Evolutionary conservation across 768 basidiomycete genomes (phyloP), one percentile per base, ranked within the genome.

Genomic region (Holtermannia corniformis): DNA sequence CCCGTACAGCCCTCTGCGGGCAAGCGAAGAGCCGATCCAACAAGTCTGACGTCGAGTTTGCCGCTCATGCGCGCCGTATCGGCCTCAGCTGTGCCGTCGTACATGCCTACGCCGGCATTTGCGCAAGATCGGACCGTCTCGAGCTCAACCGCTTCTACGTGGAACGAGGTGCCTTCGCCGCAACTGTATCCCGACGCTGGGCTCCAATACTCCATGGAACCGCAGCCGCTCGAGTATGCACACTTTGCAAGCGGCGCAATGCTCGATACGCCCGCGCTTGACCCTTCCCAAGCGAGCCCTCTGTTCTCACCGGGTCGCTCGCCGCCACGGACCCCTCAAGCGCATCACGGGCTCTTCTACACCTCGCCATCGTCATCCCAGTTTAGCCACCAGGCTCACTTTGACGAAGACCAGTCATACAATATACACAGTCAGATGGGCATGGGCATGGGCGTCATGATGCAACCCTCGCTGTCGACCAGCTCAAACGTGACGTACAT

Each of bases 301-400:
- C 55, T 25, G 13, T 21, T 58, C 11, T 58, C 60, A 2, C 48
- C 47, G 11, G 57, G 50, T 12, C 57, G 54, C 23, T 62, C 60
- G n/a, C 60, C 60, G 11, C 58, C 55, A 44, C 48, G 51, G n/a
- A 61, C 60, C 5, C 60, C 60, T 50, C 50, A 56, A 41, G 50
- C 55, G 40, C 42, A 49, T 13, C 50, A 47, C 13, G 50, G 58
- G 22, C 41, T 54, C 1, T 58, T 56, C 50, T 58, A 54, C 46
- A 54, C 54, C 3, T 62, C 60, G 2, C 60, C 60, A n/a, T 49
- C 54, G 16, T 44, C 52, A 7, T 54, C 55, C 37, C 54, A 58
- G 40, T 62, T 62, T 37, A 44, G 44, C 5, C 20, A 41, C 5
- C 23, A 22, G 16, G 32, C 10, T 16, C 32, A 37, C 7, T 37